These are phyloP conservation scores for Xylaria palmicola DNA, from an alignment of 495 filamentous ascomycete genomes.

Conservation along the genomic window DNA sequence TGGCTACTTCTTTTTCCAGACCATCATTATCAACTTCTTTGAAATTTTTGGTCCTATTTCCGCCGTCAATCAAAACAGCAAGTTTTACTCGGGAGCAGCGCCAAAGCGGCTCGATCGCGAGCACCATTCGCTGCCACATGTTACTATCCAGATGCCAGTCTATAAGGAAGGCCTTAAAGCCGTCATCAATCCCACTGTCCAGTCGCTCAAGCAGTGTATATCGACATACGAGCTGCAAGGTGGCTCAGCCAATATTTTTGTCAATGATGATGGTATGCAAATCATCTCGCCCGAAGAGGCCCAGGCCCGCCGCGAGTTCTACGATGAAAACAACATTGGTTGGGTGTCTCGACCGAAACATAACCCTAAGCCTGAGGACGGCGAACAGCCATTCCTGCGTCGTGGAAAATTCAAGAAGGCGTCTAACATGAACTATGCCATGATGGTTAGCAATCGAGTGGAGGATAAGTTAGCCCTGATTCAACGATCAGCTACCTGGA, in stretches of 20 bases:
- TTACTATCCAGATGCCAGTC: slow-evolving; percentile 74
- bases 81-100: slow-evolving; percentile 57
- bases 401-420: slow-evolving; percentile 73
- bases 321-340: slow-evolving; percentile 61
- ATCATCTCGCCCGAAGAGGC: slow-evolving; percentile 56
- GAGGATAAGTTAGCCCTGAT: slow-evolving; percentile 55
- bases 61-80: slow-evolving; percentile 56
- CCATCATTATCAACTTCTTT: slow-evolving; percentile 53
- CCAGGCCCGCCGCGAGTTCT: slow-evolving; percentile 59
- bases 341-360: slow-evolving; percentile 62
- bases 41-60: slow-evolving; percentile 61
- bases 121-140: slow-evolving; percentile 53
- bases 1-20: slow-evolving; percentile 63
- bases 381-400: slow-evolving; percentile 49
- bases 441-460: slow-evolving; percentile 57
- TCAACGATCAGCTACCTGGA: slow-evolving; percentile 46
- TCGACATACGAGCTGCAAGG: slow-evolving; percentile 69
- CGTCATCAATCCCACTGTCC: slow-evolving; percentile 63
- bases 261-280: slow-evolving; percentile 72
- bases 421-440: slow-evolving; percentile 71
- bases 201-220: slow-evolving; percentile 62
- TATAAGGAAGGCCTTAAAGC: slow-evolving; percentile 68
- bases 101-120: slow-evolving; percentile 51
- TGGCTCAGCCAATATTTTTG: slow-evolving; percentile 67
- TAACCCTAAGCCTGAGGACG: slow-evolving; percentile 46